Evolutionary conservation across 2,329 filamentous ascomycete species (phyloP), one percentile per base, ranked within the genome.

Genomic region (Aureobasidium melanogenum): DNA sequence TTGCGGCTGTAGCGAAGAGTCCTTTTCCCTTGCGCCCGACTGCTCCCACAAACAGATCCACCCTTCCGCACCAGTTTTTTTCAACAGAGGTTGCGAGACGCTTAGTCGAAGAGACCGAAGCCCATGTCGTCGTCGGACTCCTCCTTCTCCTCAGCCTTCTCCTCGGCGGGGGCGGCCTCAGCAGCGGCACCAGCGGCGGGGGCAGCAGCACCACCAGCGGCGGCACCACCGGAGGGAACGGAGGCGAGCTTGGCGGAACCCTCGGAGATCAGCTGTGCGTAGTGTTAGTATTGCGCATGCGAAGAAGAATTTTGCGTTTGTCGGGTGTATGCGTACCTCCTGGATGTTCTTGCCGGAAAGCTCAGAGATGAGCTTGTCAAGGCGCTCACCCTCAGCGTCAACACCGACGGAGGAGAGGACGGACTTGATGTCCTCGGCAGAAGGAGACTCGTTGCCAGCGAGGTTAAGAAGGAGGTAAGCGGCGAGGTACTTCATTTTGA

Each of bases 401-500:
- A 97, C 91, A 73, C 94, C 94, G 75, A 97, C 94, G 70, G 93
- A 89, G 74, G 86, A 85, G 77, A 99, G 90, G 73, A 99, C 91
- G 66, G 75, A 76, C 84, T 89, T 94, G 85, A 99, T 81, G 77
- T 97, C 92, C 69, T 79, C 78, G 73, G 89, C 90, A 68, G 89
- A 91, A 72, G 94, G 94, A 67, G 86, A 86, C 82, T 84, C 78
- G 86, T 97, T 97, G 82, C 94, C 94, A 78, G 85, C 93, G 72
- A 97, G 88, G 82, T 82, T 81, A 79, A 97, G 90, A 77, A 99
- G 93, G 76, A 99, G 91, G 87, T 96, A 97, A 78, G 94, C 93
- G 78, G 94, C 94, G 83, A 99, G 88, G 83, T 97, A 88, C 92
- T 99, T 97, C 94, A 99, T 97, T 91, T 87, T 96, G 78, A 75